Percentiles rank a stretch among this genome's conserved stretches.
Conservation (phyloP, 345 rosid species). For the Kernera saxatilis region DNA sequence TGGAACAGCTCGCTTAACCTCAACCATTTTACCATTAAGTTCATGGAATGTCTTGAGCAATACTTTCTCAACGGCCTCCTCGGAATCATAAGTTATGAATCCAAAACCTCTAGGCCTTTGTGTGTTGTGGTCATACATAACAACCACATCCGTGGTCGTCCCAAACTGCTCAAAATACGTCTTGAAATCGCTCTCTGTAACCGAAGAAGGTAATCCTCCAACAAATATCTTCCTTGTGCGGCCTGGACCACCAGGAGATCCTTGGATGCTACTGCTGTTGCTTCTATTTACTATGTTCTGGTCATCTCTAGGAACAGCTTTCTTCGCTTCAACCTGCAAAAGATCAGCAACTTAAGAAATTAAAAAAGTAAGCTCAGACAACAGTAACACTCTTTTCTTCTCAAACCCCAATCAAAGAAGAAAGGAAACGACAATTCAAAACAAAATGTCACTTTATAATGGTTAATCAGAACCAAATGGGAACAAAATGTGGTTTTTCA, state of each 20-base stretch:
- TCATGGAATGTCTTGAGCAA: slow-evolving; percentile 87
- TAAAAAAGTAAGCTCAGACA: background rate
- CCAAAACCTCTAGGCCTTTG: slow-evolving; percentile 99
- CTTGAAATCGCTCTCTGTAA: slow-evolving; percentile 68
- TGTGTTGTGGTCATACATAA: slow-evolving; percentile 98
- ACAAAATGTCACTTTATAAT: background rate
- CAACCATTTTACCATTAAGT: slow-evolving; percentile 97
- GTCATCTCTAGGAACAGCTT: slow-evolving; percentile 90
- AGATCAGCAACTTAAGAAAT: background rate
- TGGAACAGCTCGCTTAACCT: slow-evolving; percentile 97
- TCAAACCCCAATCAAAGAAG: background rate
- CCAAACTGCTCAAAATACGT: slow-evolving; percentile 89
- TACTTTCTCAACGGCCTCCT: slow-evolving; percentile 89
- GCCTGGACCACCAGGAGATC: slow-evolving; percentile 65
- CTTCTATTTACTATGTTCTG: slow-evolving; percentile 60
- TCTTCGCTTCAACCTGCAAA: slow-evolving; percentile 92
- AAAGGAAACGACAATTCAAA: background rate
- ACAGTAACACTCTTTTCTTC: background rate
- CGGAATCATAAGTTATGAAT: slow-evolving; percentile 89
- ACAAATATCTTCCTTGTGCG: slow-evolving; percentile 87
- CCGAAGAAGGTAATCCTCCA: slow-evolving; percentile 80
- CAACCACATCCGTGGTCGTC: slow-evolving; percentile 80
- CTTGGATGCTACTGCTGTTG: slow-evolving; percentile 45
- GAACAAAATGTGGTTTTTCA: background rate
- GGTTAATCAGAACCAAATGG: background rate